A percentile compares a stretch with the other conserved stretches of the same genome.
Evolutionary conservation across 306 rosid species (phyloP).

Genomic region (Inga oerstediana): DNA sequence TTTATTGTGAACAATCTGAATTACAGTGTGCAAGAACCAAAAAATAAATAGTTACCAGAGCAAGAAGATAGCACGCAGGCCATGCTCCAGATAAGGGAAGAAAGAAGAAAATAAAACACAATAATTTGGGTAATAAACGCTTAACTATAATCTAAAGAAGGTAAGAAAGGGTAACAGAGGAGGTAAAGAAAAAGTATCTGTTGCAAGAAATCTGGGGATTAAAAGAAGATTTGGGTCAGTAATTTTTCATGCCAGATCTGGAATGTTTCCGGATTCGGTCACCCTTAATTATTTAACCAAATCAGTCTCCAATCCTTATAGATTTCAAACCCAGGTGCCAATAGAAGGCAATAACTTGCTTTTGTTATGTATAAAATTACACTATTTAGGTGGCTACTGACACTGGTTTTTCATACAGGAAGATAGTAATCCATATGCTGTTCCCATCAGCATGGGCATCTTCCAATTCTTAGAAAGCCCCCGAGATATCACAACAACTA

Average conservation of each 20-base stretch:
- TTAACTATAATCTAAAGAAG: background rate
- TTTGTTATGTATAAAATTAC: no score
- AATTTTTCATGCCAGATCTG: background rate
- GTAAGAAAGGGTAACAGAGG: background rate
- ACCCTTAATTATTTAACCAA: background rate
- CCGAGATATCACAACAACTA: slow-evolving; percentile 79
- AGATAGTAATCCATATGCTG: slow-evolving; percentile 71
- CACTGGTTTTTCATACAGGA: slow-evolving; percentile 59
- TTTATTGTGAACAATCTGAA: background rate
- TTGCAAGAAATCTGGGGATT: background rate
- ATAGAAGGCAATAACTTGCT: no score
- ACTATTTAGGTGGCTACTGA: no score
- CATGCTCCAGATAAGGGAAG: background rate
- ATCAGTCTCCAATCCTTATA: no score
- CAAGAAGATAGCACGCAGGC: background rate
- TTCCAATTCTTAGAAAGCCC: slow-evolving; percentile 57
- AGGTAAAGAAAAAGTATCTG: background rate
- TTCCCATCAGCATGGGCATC: slow-evolving; percentile 88
- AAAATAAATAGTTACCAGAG: background rate
- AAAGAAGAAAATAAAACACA: background rate
- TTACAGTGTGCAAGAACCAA: background rate
- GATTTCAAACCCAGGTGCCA: no score
- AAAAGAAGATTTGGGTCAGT: background rate
- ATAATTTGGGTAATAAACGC: background rate
- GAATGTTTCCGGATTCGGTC: background rate